A percentile compares a stretch with the other conserved stretches of the same genome.
These are phyloP conservation scores for Rachicladosporium sp. DNA, from an alignment of 2,329 filamentous ascomycete genomes.

Conservation along the genomic window DNA sequence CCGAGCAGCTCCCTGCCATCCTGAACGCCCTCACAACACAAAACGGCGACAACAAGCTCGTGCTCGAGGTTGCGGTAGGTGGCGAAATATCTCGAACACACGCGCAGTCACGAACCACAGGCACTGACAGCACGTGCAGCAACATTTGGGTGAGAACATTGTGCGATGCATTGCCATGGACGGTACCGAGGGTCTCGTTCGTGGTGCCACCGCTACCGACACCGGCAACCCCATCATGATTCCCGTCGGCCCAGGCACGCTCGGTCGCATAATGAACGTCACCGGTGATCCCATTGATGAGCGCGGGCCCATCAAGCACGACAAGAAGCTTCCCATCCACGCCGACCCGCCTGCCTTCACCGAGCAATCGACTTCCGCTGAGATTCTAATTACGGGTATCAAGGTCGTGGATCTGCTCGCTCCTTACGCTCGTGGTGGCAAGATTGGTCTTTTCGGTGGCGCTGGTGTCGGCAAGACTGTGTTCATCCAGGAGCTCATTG, in stretches of 20 bases:
- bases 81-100: slow-evolving; percentile 9
- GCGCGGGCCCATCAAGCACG: slow-evolving; percentile 92
- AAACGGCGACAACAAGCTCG: slow-evolving; percentile 87
- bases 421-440: slow-evolving; percentile 99
- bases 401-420: slow-evolving; percentile 99
- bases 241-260: slow-evolving; percentile 82
- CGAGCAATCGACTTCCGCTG: slow-evolving; percentile 91
- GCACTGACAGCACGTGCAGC: slow-evolving; percentile 41
- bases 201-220: slow-evolving; percentile 73
- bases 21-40: slow-evolving; percentile 88
- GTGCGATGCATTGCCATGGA: slow-evolving; percentile 99
- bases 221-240: slow-evolving; percentile 94
- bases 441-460: slow-evolving; percentile 99
- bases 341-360: slow-evolving; percentile 82
- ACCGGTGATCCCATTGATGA: slow-evolving; percentile 99
- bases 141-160: slow-evolving; percentile 99
- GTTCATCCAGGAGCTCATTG: slow-evolving; percentile 99
- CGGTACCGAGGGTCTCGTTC: slow-evolving; percentile 99
- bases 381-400: slow-evolving; percentile 98
- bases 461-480: slow-evolving; percentile 99
- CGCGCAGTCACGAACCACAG: slow-evolving; percentile 8
- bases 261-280: slow-evolving; percentile 99
- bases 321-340: slow-evolving; percentile 84
- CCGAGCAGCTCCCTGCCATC: slow-evolving; percentile 86
- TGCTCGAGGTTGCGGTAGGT: slow-evolving; percentile 91